Evolutionary conservation across 208 protist genomes (phyloP).

Genomic region (Trypanosoma scelopori): DNA sequence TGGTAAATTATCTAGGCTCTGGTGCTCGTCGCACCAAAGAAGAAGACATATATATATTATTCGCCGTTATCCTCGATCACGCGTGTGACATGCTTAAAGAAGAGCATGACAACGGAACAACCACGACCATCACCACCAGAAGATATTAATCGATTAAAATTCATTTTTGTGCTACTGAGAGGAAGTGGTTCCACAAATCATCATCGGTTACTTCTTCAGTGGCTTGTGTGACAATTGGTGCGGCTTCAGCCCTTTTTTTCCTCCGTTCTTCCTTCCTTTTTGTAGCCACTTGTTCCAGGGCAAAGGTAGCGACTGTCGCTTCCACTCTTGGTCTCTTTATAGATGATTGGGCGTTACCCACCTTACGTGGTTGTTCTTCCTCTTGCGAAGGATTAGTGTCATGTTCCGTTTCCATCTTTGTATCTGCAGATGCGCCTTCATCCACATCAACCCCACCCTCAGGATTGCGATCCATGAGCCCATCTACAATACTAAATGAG

Average conservation of each 20-base stretch:
- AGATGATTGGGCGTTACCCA: background rate
- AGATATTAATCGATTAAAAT: conserved; percentile 17
- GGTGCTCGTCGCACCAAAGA: too few species aligned
- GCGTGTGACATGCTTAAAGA: too few species aligned
- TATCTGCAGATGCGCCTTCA: conserved; percentile 19
- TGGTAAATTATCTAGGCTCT: too few species aligned
- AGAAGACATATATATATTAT: too few species aligned
- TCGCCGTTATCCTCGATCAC: too few species aligned
- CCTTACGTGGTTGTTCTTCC: conserved; percentile 7
- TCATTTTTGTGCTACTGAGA: conserved; percentile 35
- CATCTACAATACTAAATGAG: conserved; percentile 82
- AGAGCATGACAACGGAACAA: too few species aligned
- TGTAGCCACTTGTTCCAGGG: conserved; percentile 43
- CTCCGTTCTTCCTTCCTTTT: conserved; percentile 47
- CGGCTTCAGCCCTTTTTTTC: conserved; percentile 23
- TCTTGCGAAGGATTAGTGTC: too few species aligned
- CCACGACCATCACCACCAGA: background rate
- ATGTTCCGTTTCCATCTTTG: background rate
- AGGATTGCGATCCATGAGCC: conserved; percentile 50
- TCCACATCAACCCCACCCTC: conserved; percentile 26
- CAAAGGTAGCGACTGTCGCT: conserved; percentile 61
- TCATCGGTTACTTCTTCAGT: conserved; percentile 28
- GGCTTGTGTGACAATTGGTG: background rate
- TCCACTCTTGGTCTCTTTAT: conserved; percentile 29
- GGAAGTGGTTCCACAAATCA: conserved; percentile 49